Percentiles rank a stretch among this genome's conserved stretches.
Evolutionary conservation across 23 red algal genomes (phyloP).

Genomic region (Agarophyton chilense): DNA sequence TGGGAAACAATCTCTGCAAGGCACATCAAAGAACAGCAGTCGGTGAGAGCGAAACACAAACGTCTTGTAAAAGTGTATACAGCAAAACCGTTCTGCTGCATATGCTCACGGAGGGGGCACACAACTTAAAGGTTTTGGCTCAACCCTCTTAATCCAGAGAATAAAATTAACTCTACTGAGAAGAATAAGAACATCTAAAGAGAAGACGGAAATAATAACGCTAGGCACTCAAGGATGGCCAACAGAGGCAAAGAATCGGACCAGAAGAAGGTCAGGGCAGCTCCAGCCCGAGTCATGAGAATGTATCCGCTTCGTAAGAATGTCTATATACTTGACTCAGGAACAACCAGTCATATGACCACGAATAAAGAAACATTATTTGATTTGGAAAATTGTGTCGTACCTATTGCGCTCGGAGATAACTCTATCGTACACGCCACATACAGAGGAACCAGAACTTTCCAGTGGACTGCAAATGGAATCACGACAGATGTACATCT

Average conservation of each 20-base stretch:
- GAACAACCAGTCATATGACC: constrained; percentile 38
- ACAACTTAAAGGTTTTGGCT: constrained; percentile 7
- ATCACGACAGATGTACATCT: background rate
- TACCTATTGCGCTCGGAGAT: constrained; percentile 37
- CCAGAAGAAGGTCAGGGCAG: too few species aligned
- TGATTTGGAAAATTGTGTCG: background rate
- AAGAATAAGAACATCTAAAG: too few species aligned
- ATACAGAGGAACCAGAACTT: background rate
- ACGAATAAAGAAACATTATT: background rate
- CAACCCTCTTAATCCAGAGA: constrained; percentile 23
- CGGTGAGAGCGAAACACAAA: background rate
- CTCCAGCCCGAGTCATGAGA: background rate
- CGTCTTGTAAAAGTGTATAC: background rate
- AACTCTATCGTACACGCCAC: background rate
- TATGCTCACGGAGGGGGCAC: background rate
- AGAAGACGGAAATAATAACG: too few species aligned
- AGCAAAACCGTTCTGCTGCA: background rate
- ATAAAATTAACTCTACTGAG: too few species aligned
- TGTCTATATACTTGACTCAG: constrained; percentile 21
- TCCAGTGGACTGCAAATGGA: background rate
- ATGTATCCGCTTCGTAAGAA: background rate
- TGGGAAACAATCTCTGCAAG: constrained; percentile 5
- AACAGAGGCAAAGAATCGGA: too few species aligned
- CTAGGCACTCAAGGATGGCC: too few species aligned
- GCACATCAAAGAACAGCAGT: background rate